Percentiles rank a stretch among this genome's conserved stretches.
Conservation (phyloP, 2,329 filamentous ascomycete genomes). For the Dendrostoma leiphaemia region DNA sequence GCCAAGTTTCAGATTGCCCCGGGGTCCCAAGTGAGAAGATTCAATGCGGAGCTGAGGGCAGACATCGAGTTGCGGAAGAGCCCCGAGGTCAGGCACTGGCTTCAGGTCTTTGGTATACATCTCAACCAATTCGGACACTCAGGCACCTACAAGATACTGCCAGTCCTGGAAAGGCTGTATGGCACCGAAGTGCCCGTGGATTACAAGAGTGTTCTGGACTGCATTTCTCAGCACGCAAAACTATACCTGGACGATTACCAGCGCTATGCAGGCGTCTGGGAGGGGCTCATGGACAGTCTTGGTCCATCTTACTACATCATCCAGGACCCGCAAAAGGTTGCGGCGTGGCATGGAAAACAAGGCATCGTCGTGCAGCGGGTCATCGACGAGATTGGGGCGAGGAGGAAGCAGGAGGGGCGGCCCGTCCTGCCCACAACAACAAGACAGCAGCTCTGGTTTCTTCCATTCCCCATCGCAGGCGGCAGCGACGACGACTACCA, state of each 20-base stretch:
- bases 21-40: neutral
- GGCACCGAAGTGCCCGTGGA: neutral
- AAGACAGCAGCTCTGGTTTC: constrained; percentile 4
- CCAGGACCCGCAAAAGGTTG: neutral
- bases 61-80: neutral
- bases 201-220: neutral
- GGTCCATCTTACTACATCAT: neutral
- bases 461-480: neutral
- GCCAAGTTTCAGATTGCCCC: neutral
- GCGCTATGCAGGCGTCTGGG: neutral
- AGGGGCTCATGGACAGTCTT: neutral
- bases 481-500: neutral
- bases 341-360: neutral
- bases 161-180: neutral
- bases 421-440: neutral
- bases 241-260: constrained; percentile 6
- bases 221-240: constrained; percentile 1
- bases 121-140: too few species aligned
- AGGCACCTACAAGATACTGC: neutral
- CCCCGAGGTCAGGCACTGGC: constrained; percentile 5
- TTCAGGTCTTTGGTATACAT: neutral
- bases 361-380: neutral
- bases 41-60: neutral
- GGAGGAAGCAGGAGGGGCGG: neutral
- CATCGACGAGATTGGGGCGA: neutral